Conservation (phyloP, 2,329 filamentous ascomycete species). For the Diaporthe ilicicola region DNA sequence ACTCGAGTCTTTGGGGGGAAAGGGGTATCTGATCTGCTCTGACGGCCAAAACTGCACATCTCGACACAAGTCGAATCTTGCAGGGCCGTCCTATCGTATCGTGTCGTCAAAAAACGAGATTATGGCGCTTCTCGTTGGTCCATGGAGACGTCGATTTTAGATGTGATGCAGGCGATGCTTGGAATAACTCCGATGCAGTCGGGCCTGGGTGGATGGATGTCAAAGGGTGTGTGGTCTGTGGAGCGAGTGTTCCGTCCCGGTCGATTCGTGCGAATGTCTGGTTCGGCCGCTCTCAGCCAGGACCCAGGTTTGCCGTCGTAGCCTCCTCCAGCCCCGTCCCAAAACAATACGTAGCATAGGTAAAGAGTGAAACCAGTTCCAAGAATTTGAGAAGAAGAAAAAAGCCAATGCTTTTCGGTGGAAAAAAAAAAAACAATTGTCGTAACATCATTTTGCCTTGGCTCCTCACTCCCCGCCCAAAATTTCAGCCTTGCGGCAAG, state of each 20-base stretch:
- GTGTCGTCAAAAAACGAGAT: slow-evolving; percentile 35
- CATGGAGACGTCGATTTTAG: slow-evolving; percentile 29
- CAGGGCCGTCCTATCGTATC: slow-evolving; percentile 29
- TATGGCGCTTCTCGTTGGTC: slow-evolving; percentile 35
- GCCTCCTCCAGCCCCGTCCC: slow-evolving; percentile 26
- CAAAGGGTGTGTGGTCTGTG: slow-evolving; percentile 10
- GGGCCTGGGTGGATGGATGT: slow-evolving; percentile 23
- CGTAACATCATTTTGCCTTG: slow-evolving; percentile 55
- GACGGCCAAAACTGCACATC: slow-evolving; percentile 32
- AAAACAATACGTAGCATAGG: slow-evolving; percentile 37
- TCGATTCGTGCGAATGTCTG: slow-evolving; percentile 32
- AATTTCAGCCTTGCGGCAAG: slow-evolving; percentile 69
- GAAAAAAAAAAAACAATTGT: slow-evolving; percentile 40
- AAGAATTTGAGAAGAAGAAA: slow-evolving; percentile 42
- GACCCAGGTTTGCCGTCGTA: slow-evolving; percentile 16
- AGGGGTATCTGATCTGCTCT: slow-evolving; percentile 34
- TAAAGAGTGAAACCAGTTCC: slow-evolving; percentile 48
- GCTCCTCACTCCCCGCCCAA: slow-evolving; percentile 53
- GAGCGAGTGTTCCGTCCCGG: slow-evolving; percentile 15
- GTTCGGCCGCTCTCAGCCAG: slow-evolving; percentile 30
- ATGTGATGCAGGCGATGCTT: slow-evolving; percentile 30
- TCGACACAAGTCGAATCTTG: slow-evolving; percentile 22
- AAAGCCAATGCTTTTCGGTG: slow-evolving; percentile 45
- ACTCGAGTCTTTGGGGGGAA: slow-evolving; percentile 27
- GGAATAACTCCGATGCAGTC: slow-evolving; percentile 11